These are phyloP conservation scores for Phanerodontia chrysosporium DNA, from an alignment of 768 basidiomycete species.

Conservation along the genomic window DNA sequence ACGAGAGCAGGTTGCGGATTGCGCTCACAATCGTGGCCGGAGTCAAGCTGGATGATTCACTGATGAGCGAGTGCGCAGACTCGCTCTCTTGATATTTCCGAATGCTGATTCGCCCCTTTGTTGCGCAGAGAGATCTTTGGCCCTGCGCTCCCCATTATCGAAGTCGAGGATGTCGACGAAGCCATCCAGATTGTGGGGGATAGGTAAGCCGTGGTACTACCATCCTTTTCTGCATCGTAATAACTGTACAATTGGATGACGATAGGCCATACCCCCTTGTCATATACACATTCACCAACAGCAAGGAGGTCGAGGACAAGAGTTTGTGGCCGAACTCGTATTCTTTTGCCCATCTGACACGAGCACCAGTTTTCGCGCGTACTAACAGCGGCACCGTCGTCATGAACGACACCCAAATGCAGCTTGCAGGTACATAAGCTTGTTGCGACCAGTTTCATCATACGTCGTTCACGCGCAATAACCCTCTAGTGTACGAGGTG, in stretches of 20 bases:
- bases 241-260: no score
- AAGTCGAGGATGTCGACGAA: constrained; percentile 50
- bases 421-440: constrained; percentile 50
- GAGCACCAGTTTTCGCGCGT: constrained; percentile 42
- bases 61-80: constrained; percentile 44
- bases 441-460: no score
- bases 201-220: constrained; percentile 1
- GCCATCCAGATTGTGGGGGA: constrained; percentile 46
- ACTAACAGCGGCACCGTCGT: constrained; percentile 55
- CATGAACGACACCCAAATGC: constrained; percentile 59
- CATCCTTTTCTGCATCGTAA: no score
- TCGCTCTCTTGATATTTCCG: background rate
- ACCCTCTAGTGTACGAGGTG: constrained; percentile 36
- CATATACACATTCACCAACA: constrained; percentile 59
- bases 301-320: constrained; percentile 28
- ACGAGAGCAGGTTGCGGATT: constrained; percentile 34
- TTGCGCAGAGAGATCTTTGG: constrained; percentile 65
- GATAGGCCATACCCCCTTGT: constrained; percentile 55
- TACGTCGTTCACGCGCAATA: no score
- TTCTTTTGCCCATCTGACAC: background rate
- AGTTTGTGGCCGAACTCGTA: constrained; percentile 14
- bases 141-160: constrained; percentile 60
- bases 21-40: constrained; percentile 57
- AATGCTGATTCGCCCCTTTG: background rate
- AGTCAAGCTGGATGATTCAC: constrained; percentile 47